Evolutionary conservation across 768 basidiomycete species (phyloP).

Genomic region (Collybia mongolica): DNA sequence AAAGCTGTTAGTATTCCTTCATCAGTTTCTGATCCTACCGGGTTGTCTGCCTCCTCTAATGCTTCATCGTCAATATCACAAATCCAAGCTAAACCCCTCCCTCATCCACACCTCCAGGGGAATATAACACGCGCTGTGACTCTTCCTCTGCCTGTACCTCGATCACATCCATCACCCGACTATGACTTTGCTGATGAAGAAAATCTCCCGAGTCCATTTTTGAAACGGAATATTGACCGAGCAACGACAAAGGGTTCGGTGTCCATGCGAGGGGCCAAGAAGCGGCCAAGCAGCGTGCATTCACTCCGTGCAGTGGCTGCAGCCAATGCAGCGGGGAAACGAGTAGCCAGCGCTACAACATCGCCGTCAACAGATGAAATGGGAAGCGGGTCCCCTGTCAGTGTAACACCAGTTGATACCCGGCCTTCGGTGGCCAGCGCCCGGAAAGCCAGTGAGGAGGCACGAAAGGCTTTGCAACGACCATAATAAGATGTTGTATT

Average conservation of each 20-base stretch:
- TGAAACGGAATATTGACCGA: slow-evolving; percentile 46
- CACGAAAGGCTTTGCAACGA: slow-evolving; percentile 42
- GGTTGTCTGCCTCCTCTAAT: slow-evolving; percentile 17
- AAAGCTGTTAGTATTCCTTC: slow-evolving; percentile 23
- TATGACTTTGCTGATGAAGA: slow-evolving; percentile 80
- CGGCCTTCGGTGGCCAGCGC: slow-evolving; percentile 45
- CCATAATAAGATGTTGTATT: slow-evolving; percentile 16
- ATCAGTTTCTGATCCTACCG: slow-evolving; percentile 40
- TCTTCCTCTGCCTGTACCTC: slow-evolving; percentile 23
- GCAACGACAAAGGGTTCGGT: slow-evolving; percentile 2
- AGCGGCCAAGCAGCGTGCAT: slow-evolving; percentile 51
- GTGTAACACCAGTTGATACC: slow-evolving; percentile 9
- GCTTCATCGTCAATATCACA: slow-evolving; percentile 18
- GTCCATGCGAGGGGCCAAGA: slow-evolving; percentile 23
- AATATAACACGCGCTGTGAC: slow-evolving; percentile 10
- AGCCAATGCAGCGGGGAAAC: slow-evolving; percentile 43
- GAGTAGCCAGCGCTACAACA: slow-evolving; percentile 15
- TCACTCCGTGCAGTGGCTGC: slow-evolving; percentile 61
- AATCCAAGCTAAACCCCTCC: slow-evolving; percentile 34
- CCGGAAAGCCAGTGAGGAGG: slow-evolving; percentile 51
- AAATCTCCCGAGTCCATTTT: slow-evolving; percentile 82
- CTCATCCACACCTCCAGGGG: slow-evolving; percentile 40
- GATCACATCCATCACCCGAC: slow-evolving; percentile 34
- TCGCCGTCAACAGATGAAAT: background rate
- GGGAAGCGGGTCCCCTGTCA: background rate